phyloP scores from a whole-genome alignment of 179 eudicot species.

The Gypsophila paniculata region DNA sequence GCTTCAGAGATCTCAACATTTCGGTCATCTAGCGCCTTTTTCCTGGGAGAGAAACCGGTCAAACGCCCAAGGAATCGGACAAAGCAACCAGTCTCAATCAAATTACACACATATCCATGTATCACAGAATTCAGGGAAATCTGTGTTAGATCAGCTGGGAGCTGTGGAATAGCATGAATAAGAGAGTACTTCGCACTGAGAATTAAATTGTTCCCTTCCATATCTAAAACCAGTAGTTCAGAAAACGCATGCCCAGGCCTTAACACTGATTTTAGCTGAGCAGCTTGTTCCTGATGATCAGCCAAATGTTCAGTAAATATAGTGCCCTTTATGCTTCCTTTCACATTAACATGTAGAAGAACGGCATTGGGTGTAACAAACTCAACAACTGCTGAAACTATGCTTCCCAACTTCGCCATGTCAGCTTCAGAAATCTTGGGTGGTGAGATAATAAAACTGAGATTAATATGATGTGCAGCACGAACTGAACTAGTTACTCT shows the following conservation, averaged over 20 bases:
- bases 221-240: slow-evolving; percentile 79
- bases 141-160: slow-evolving; percentile 62
- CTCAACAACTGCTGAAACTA: slow-evolving; percentile 87
- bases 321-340: slow-evolving; percentile 70
- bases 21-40: slow-evolving; percentile 73
- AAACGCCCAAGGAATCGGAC: slow-evolving; percentile 86
- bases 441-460: slow-evolving; percentile 70
- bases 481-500: slow-evolving; percentile 76
- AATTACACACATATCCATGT: slow-evolving; percentile 80
- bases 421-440: slow-evolving; percentile 54
- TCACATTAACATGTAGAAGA: slow-evolving; percentile 47
- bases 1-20: slow-evolving; percentile 52
- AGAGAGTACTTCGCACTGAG: slow-evolving; percentile 85
- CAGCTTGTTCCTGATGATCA: slow-evolving; percentile 79
- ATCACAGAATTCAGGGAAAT: slow-evolving; percentile 53
- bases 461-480: slow-evolving; percentile 63
- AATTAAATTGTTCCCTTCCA: slow-evolving; percentile 63
- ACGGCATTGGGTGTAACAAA: slow-evolving; percentile 52
- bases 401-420: slow-evolving; percentile 60
- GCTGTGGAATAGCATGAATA: slow-evolving; percentile 50
- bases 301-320: slow-evolving; percentile 76
- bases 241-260: slow-evolving; percentile 84
- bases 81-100: slow-evolving; percentile 90
- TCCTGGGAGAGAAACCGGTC: slow-evolving; percentile 86
- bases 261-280: slow-evolving; percentile 52